Evolutionary conservation across 768 basidiomycete genomes (phyloP).

Genomic region (Leccinum broughii): DNA sequence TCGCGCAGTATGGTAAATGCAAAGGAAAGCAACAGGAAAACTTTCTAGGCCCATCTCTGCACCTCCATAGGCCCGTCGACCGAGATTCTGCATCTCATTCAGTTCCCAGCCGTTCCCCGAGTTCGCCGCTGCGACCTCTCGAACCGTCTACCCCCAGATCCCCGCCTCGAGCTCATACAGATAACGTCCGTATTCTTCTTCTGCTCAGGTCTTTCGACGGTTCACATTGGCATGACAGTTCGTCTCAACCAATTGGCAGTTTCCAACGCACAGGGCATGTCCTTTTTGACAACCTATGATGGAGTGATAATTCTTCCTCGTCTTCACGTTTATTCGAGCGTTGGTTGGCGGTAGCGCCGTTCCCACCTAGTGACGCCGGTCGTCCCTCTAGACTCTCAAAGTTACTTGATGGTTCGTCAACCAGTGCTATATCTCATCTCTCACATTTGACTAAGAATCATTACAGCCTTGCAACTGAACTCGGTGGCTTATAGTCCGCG

Average conservation of each 20-base stretch:
- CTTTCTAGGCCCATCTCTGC: slow-evolving; percentile 30
- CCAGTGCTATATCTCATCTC: too few species aligned
- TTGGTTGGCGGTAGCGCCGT: slow-evolving; percentile 58
- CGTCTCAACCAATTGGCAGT: slow-evolving; percentile 77
- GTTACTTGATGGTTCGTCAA: slow-evolving; percentile 22
- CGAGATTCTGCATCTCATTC: slow-evolving; percentile 17
- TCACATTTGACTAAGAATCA: slow-evolving; percentile 6
- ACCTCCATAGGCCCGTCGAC: slow-evolving; percentile 30
- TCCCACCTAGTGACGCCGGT: slow-evolving; percentile 59
- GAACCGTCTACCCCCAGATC: slow-evolving; percentile 22
- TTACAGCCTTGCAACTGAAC: slow-evolving; percentile 19
- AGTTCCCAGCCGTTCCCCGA: slow-evolving; percentile 19
- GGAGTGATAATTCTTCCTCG: slow-evolving; percentile 6
- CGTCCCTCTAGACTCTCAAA: slow-evolving; percentile 51
- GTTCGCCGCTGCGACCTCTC: slow-evolving; percentile 24
- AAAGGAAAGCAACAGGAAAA: slow-evolving; percentile 55
- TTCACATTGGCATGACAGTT: slow-evolving; percentile 39
- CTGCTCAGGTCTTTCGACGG: slow-evolving; percentile 9
- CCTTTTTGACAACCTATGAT: not conserved
- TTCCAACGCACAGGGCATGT: slow-evolving; percentile 74
- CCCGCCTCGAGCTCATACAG: slow-evolving; percentile 37
- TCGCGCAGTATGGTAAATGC: too few species aligned
- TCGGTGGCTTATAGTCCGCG: slow-evolving; percentile 24
- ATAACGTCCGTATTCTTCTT: slow-evolving; percentile 49
- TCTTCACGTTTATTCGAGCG: slow-evolving; percentile 56